Evolutionary conservation across 2,329 filamentous ascomycete genomes (phyloP).

Genomic region (Knoxdaviesia capensis): DNA sequence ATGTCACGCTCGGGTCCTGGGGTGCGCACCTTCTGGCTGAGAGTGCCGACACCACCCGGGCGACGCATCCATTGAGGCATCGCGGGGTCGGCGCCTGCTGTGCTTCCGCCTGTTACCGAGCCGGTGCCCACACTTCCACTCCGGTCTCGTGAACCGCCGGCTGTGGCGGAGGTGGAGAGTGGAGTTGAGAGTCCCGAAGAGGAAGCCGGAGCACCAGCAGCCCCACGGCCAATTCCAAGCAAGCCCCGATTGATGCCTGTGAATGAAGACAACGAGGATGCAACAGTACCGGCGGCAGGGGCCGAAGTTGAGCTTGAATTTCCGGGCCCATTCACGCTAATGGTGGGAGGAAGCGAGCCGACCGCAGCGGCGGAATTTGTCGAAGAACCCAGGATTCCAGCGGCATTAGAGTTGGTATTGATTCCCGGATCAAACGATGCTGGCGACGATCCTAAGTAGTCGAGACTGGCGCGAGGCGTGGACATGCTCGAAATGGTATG

Average conservation of each 20-base stretch:
- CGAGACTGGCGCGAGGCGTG: slow-evolving; percentile 47
- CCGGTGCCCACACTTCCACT: slow-evolving; percentile 16
- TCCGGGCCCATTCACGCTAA: too few species aligned
- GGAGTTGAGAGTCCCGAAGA: background rate
- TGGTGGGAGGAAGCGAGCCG: too few species aligned
- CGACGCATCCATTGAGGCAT: slow-evolving; percentile 49
- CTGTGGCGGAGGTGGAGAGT: slow-evolving; percentile 7
- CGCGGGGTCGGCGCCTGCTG: slow-evolving; percentile 7
- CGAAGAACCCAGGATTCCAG: too few species aligned
- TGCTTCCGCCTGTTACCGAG: background rate
- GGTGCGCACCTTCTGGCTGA: slow-evolving; percentile 47
- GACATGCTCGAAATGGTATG: slow-evolving; percentile 43
- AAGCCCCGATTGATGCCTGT: too few species aligned
- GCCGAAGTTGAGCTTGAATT: too few species aligned
- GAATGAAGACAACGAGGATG: too few species aligned
- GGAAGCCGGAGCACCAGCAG: too few species aligned
- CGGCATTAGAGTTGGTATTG: too few species aligned
- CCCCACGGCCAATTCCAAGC: too few species aligned
- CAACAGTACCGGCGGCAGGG: too few species aligned
- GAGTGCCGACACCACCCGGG: slow-evolving; percentile 73
- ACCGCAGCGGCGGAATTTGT: too few species aligned
- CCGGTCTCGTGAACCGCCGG: slow-evolving; percentile 6
- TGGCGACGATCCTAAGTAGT: slow-evolving; percentile 27
- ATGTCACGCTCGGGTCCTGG: slow-evolving; percentile 72
- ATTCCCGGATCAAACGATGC: slow-evolving; percentile 6